Conservation (phyloP, 345 rosid genomes). For the Euphorbia peplus region DNA sequence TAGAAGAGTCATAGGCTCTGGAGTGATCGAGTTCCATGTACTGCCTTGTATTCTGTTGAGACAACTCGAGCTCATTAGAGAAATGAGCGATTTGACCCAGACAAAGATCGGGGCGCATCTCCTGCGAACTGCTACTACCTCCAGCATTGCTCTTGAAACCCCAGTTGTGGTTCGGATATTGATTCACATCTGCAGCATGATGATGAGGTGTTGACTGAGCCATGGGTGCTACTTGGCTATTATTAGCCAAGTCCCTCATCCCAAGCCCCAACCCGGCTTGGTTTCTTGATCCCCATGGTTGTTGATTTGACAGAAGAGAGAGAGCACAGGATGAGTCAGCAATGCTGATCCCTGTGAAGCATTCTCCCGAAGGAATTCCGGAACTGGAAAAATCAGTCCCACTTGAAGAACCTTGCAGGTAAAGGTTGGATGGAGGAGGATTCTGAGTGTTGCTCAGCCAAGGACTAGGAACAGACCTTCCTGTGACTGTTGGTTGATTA, state of each 20-base stretch:
- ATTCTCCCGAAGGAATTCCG: constrained; percentile 53
- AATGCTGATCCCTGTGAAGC: constrained; percentile 51
- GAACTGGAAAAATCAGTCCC: constrained; percentile 51
- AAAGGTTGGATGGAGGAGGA: constrained; percentile 47
- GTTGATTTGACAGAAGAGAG: constrained; percentile 99
- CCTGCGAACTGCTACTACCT: constrained; percentile 32
- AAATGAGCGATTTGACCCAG: constrained; percentile 47
- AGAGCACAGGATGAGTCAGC: constrained; percentile 88
- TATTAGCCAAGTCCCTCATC: constrained; percentile 34
- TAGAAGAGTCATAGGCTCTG: constrained; percentile 50
- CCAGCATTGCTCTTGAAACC: constrained; percentile 44
- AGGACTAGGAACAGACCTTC: constrained; percentile 33
- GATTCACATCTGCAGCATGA: constrained; percentile 39
- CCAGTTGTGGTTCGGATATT: constrained; percentile 52
- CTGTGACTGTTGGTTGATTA: constrained; percentile 26
- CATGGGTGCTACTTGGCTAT: constrained; percentile 42
- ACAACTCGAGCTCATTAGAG: constrained; percentile 46
- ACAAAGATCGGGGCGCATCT: constrained; percentile 46
- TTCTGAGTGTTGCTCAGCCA: constrained; percentile 47
- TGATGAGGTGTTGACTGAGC: constrained; percentile 47
- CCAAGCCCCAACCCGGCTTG: constrained; percentile 37
- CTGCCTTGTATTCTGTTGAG: constrained; percentile 54
- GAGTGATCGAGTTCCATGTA: constrained; percentile 53
- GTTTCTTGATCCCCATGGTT: constrained; percentile 53
- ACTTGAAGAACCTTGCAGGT: constrained; percentile 45